phyloP scores from a whole-genome alignment of 2,329 filamentous ascomycete genomes.

The Microsporum audouinii region DNA sequence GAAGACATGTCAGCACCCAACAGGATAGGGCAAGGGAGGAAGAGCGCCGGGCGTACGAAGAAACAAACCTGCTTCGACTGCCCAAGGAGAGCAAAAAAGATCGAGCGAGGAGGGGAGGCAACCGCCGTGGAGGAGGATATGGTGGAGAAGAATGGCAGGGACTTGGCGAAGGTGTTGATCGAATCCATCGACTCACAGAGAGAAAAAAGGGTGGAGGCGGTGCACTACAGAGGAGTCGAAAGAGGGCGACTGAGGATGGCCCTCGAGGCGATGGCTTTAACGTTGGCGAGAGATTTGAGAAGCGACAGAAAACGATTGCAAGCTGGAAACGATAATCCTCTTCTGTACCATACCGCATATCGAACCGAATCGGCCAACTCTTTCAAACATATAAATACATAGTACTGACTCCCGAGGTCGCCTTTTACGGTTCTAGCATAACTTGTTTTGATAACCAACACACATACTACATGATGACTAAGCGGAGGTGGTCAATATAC shows the following conservation, averaged over 20 bases:
- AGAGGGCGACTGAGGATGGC: conserved; percentile 60
- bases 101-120: conserved; percentile 47
- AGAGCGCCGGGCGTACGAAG: conserved; percentile 77
- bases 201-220: conserved; percentile 48
- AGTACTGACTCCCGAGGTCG: too few species aligned
- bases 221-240: conserved; percentile 71
- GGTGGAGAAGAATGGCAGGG: conserved; percentile 91
- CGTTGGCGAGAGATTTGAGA: conserved; percentile 53
- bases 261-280: conserved; percentile 51
- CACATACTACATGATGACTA: too few species aligned
- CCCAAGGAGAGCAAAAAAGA: conserved; percentile 86
- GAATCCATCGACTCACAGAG: conserved; percentile 72
- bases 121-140: conserved; percentile 50
- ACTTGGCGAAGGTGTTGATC: conserved; percentile 71
- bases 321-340: conserved; percentile 27
- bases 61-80: conserved; percentile 79
- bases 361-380: too few species aligned
- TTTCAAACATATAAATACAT: too few species aligned
- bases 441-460: too few species aligned
- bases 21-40: conserved; percentile 64
- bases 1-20: conserved; percentile 66
- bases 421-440: too few species aligned
- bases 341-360: background rate
- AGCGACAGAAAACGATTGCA: conserved; percentile 35
- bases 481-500: too few species aligned